These are phyloP conservation scores for Calonectria ilicicola DNA, from an alignment of 2,329 filamentous ascomycete species.

Conservation along the genomic window DNA sequence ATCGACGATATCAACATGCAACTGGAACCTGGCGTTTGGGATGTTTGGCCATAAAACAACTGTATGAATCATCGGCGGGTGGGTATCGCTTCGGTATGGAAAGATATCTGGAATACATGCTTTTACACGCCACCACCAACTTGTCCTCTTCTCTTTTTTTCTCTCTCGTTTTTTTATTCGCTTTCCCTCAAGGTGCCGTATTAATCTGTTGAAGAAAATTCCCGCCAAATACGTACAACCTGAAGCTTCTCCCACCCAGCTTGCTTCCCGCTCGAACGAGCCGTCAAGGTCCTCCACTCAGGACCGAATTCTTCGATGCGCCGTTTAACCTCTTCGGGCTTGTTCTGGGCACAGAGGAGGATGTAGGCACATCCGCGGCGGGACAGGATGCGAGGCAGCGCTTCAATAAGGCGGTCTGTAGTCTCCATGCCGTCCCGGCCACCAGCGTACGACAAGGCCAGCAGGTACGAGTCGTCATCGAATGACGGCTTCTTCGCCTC, in stretches of 20 bases:
- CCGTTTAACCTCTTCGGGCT: slow-evolving; percentile 78
- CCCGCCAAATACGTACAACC: slow-evolving; percentile 86
- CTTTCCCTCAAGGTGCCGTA: background rate
- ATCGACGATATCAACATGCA: slow-evolving; percentile 43
- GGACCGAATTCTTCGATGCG: slow-evolving; percentile 65
- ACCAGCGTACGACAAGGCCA: slow-evolving; percentile 90
- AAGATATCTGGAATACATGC: slow-evolving; percentile 48
- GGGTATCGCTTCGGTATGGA: slow-evolving; percentile 45
- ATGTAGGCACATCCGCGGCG: slow-evolving; percentile 86
- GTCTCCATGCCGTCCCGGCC: slow-evolving; percentile 94
- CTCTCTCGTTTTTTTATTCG: background rate
- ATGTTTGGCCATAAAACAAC: slow-evolving; percentile 47
- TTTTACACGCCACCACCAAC: slow-evolving; percentile 37
- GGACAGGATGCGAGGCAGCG: slow-evolving; percentile 74
- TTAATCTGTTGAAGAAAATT: slow-evolving; percentile 32
- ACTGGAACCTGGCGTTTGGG: slow-evolving; percentile 51
- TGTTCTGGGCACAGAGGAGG: slow-evolving; percentile 90
- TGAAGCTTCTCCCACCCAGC: slow-evolving; percentile 96
- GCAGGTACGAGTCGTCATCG: slow-evolving; percentile 84
- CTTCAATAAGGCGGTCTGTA: slow-evolving; percentile 81
- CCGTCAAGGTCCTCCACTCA: slow-evolving; percentile 80
- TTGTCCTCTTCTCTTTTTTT: background rate
- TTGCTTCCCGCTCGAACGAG: slow-evolving; percentile 85
- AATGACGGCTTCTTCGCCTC: slow-evolving; percentile 62
- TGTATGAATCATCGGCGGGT: slow-evolving; percentile 43